Percentiles rank a stretch among this genome's conserved stretches.
These are phyloP conservation scores for Lipomyces yamanashiensis DNA, from an alignment of 805 yeast genomes.

Conservation along the genomic window DNA sequence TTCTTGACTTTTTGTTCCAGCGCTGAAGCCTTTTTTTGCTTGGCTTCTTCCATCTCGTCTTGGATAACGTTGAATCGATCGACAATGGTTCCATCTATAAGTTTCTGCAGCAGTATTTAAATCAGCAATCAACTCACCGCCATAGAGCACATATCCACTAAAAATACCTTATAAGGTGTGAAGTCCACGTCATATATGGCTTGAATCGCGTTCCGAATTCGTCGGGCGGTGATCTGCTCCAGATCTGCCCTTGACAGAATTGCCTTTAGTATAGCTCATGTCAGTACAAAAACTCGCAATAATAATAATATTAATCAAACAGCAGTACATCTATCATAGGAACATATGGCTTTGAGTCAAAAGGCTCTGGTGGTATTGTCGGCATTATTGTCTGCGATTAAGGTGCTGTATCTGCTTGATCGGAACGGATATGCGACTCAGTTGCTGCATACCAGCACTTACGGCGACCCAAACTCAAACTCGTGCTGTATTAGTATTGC, in stretches of 20 bases:
- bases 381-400: constrained; percentile 5
- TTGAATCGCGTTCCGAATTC: constrained; percentile 72
- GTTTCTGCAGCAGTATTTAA: constrained; percentile 48
- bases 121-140: neutral
- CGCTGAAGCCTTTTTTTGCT: neutral
- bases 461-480: too few relatives aligned
- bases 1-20: neutral
- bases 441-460: too few relatives aligned
- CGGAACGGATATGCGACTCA: too few relatives aligned
- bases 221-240: constrained; percentile 70
- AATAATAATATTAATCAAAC: neutral
- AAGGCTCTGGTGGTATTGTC: constrained; percentile 16
- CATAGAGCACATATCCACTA: neutral
- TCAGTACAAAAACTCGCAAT: neutral
- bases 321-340: constrained; percentile 22
- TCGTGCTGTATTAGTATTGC: too few relatives aligned
- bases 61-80: constrained; percentile 58
- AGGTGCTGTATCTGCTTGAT: too few relatives aligned
- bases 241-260: constrained; percentile 72
- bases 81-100: constrained; percentile 63
- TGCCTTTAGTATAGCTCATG: constrained; percentile 51
- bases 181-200: constrained; percentile 66
- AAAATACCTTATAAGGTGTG: constrained; percentile 47
- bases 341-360: constrained; percentile 20
- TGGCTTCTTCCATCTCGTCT: constrained; percentile 47